A percentile compares a stretch with the other conserved stretches of the same genome.
Evolutionary conservation across 306 rosid genomes (phyloP).

Genomic region (Carpinus fangiana): DNA sequence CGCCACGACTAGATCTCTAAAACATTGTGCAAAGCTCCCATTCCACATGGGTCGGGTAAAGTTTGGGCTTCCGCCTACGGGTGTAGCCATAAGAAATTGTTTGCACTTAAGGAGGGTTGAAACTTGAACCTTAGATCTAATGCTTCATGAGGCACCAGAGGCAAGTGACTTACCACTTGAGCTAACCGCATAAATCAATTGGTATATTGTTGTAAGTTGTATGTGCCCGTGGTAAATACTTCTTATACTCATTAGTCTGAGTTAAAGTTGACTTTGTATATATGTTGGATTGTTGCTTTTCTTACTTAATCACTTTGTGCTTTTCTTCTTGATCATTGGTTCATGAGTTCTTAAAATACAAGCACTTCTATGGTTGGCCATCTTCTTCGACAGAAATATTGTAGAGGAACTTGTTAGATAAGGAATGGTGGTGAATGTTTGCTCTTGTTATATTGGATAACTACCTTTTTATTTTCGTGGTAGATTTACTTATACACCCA

Average conservation of each 20-base stretch:
- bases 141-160: too few relatives aligned
- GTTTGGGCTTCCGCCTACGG: too few relatives aligned
- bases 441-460: not conserved
- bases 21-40: too few relatives aligned
- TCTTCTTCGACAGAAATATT: not conserved
- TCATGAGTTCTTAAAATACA: not conserved
- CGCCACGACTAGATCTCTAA: too few relatives aligned
- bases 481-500: not conserved
- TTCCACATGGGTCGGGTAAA: too few relatives aligned
- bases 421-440: not conserved
- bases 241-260: constrained; percentile 4
- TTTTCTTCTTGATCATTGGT: not conserved
- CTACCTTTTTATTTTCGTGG: too few relatives aligned
- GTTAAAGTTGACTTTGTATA: not conserved
- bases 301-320: not conserved
- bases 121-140: too few relatives aligned
- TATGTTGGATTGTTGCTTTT: not conserved
- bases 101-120: not conserved
- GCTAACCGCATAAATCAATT: not conserved
- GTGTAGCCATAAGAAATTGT: too few relatives aligned
- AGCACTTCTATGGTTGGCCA: not conserved
- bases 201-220: not conserved
- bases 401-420: not conserved
- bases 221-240: not conserved
- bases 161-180: too few relatives aligned